Evolutionary conservation across 352 stramenopile species (phyloP).

Genomic region (Thalassiosira mediterranea): DNA sequence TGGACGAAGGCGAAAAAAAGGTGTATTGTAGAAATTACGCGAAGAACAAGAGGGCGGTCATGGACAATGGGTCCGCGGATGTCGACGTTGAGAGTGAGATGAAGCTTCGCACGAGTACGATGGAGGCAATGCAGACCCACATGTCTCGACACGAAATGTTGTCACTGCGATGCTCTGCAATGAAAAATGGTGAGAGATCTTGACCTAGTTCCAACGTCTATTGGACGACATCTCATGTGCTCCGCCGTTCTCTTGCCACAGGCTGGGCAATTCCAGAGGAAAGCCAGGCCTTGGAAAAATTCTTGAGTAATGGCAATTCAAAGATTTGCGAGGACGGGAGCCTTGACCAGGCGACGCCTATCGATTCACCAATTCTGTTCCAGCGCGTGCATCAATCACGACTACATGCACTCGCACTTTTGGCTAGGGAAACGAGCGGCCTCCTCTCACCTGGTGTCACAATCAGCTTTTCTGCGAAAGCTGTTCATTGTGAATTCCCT

Average conservation of each 20-base stretch:
- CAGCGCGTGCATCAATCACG: not conserved
- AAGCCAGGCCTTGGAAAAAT: not conserved
- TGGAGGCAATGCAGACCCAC: too few species aligned
- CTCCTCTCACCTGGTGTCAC: not conserved
- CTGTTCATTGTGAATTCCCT: conserved; percentile 27
- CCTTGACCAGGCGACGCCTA: conserved; percentile 15
- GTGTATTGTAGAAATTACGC: conserved; percentile 5
- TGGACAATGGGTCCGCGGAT: too few species aligned
- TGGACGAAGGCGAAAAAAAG: conserved; percentile 33
- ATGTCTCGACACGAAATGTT: conserved; percentile 47
- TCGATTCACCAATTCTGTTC: conserved; percentile 11
- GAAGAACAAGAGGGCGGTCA: not conserved
- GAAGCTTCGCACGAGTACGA: too few species aligned
- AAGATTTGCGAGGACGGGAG: not conserved
- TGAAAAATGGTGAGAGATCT: conserved; percentile 31
- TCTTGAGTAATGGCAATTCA: not conserved
- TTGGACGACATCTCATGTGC: conserved; percentile 6
- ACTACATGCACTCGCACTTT: not conserved
- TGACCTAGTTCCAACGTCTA: conserved; percentile 24
- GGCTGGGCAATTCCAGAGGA: not conserved
- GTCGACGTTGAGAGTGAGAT: too few species aligned
- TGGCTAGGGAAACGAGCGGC: not conserved
- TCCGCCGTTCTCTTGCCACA: conserved; percentile 8
- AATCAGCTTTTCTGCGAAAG: conserved; percentile 32
- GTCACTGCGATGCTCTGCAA: conserved; percentile 35